A percentile compares a stretch with the other conserved stretches of the same genome.
Conservation (phyloP, 2,329 filamentous ascomycete genomes). For the Cladosporium phlei region DNA sequence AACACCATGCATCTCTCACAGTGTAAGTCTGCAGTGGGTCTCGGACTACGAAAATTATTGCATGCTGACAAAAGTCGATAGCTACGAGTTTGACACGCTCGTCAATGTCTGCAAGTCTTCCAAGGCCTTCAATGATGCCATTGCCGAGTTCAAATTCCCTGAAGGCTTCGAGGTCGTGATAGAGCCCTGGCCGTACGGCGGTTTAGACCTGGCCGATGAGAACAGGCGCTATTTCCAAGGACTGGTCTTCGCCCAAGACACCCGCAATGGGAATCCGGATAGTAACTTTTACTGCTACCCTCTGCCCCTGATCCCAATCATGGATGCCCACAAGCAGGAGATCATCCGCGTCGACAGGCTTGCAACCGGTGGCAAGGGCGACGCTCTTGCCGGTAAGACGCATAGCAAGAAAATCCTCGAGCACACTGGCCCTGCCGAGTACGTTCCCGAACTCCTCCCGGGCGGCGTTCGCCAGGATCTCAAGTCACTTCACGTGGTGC, state of each 20-base stretch:
- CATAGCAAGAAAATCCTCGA: conserved; percentile 36
- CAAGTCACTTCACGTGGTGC: conserved; percentile 66
- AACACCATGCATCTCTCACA: conserved; percentile 26
- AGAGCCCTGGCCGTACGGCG: conserved; percentile 31
- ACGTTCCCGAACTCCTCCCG: conserved; percentile 37
- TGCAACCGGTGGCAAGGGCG: conserved; percentile 28
- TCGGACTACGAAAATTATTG: too few species aligned
- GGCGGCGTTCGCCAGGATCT: conserved; percentile 38
- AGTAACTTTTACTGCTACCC: conserved; percentile 34
- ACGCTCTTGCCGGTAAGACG: conserved; percentile 34
- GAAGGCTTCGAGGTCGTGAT: conserved; percentile 37
- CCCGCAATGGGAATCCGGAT: conserved; percentile 43
- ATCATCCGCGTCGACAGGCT: conserved; percentile 30
- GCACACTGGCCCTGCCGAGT: conserved; percentile 51
- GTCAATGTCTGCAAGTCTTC: conserved; percentile 46
- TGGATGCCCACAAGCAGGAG: conserved; percentile 26
- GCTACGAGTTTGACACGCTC: conserved; percentile 43
- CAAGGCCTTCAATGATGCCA: conserved; percentile 49
- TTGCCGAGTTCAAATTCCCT: conserved; percentile 53
- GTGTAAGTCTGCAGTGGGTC: too few species aligned
- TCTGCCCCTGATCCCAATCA: conserved; percentile 29
- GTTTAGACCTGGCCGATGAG: conserved; percentile 26
- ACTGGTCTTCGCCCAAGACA: conserved; percentile 28
- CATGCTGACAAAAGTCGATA: too few species aligned
- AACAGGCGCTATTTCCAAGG: conserved; percentile 29